Conservation (phyloP, 192 early-diverging fungal genomes). For the Backusella morwellensis region DNA sequence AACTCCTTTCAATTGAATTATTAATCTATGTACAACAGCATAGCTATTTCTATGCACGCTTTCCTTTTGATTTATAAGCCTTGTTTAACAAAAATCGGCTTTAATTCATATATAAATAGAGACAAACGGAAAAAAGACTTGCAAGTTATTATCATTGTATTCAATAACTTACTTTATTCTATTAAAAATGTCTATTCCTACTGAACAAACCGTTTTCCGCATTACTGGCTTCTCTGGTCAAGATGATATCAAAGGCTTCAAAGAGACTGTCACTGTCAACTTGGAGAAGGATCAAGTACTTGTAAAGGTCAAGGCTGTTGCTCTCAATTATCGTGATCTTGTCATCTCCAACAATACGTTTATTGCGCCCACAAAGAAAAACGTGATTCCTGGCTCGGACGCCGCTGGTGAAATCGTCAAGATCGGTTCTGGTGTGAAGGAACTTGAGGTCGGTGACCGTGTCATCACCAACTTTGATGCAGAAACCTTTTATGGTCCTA, state of each 20-base stretch:
- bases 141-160: not conserved
- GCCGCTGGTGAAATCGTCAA: conserved; percentile 8
- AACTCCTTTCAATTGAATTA: not conserved
- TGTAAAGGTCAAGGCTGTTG: conserved; percentile 3
- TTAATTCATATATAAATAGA: not conserved
- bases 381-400: conserved; percentile 19
- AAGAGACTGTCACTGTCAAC: not conserved
- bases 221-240: not conserved
- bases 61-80: not conserved
- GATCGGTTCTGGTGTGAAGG: conserved; percentile 12
- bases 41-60: not conserved
- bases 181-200: not conserved
- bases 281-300: not conserved
- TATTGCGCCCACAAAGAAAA: not conserved
- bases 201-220: not conserved
- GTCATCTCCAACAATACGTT: not conserved
- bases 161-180: not conserved
- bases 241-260: not conserved
- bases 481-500: not conserved
- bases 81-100: not conserved
- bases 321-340: conserved; percentile 12
- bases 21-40: not conserved
- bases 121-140: not conserved
- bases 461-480: conserved; percentile 8
- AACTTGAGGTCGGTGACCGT: conserved; percentile 9